phyloP scores from a whole-genome alignment of 306 rosid genomes.

The Corylus avellana region DNA sequence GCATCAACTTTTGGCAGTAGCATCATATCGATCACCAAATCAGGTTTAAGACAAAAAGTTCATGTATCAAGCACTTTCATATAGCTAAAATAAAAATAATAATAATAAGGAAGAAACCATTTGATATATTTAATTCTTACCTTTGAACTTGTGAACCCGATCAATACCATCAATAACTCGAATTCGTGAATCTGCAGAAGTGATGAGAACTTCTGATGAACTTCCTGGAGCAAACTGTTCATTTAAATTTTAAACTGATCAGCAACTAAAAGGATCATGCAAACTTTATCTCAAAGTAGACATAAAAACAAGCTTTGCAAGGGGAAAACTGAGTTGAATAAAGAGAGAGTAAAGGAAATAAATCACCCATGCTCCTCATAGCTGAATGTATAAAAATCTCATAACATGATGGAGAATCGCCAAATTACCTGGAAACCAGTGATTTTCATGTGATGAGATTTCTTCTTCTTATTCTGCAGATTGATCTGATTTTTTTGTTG shows the following conservation, averaged over 20 bases:
- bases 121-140: slow-evolving; percentile 39
- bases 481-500: slow-evolving; percentile 76
- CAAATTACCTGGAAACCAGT: slow-evolving; percentile 93
- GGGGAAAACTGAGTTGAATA: not conserved
- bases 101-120: slow-evolving; percentile 4
- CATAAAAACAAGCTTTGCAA: slow-evolving; percentile 19
- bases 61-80: slow-evolving; percentile 5
- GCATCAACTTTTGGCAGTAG: not conserved
- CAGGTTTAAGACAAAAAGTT: not conserved
- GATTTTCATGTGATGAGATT: slow-evolving; percentile 86
- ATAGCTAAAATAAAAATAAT: slow-evolving; percentile 19
- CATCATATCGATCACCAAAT: not conserved
- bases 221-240: slow-evolving; percentile 98
- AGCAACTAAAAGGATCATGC: slow-evolving; percentile 32
- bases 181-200: slow-evolving; percentile 96
- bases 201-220: slow-evolving; percentile 85
- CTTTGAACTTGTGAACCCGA: slow-evolving; percentile 91
- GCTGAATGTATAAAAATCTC: slow-evolving; percentile 1
- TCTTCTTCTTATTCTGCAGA: slow-evolving; percentile 96
- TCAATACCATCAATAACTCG: slow-evolving; percentile 86
- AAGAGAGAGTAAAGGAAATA: slow-evolving; percentile 14
- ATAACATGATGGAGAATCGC: slow-evolving; percentile 24
- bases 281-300: slow-evolving; percentile 17
- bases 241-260: slow-evolving; percentile 38
- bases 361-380: not conserved